Evolutionary conservation across 2,329 filamentous ascomycete genomes (phyloP).

Genomic region (Fusarium protoensiforme): DNA sequence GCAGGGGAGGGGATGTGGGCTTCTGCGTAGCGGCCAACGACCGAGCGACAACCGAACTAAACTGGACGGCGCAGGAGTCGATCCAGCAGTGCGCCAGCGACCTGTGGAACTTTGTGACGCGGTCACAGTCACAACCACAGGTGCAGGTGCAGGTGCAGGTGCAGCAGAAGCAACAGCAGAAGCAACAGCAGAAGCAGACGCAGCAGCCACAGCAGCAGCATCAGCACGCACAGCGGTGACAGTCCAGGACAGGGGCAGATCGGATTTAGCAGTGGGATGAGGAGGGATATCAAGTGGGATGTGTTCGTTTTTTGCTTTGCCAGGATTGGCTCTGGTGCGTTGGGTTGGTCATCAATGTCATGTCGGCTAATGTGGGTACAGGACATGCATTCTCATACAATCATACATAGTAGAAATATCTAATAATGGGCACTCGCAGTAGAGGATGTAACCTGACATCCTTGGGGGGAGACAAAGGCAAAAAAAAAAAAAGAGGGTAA

Average conservation of each 20-base stretch:
- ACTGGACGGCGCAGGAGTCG: conserved; percentile 46
- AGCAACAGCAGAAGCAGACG: neutral
- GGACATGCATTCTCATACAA: neutral
- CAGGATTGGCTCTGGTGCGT: neutral
- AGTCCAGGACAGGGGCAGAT: neutral
- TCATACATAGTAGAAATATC: neutral
- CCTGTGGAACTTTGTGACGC: conserved; percentile 26
- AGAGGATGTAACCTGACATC: neutral
- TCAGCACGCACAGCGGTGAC: neutral
- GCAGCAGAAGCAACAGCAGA: neutral
- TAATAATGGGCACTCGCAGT: neutral
- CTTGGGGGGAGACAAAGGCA: neutral
- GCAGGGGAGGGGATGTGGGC: conserved; percentile 55
- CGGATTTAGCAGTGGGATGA: neutral
- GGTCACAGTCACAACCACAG: neutral
- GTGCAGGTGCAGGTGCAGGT: neutral
- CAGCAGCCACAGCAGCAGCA: neutral
- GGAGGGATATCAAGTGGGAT: neutral
- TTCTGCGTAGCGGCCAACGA: conserved; percentile 55
- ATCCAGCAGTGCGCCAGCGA: conserved; percentile 26
- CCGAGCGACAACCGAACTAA: conserved; percentile 54
- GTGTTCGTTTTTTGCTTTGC: neutral
- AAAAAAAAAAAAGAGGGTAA: neutral
- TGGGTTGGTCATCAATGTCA: neutral
- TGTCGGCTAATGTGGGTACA: neutral